These are phyloP conservation scores for Chaetomiaceae sp. DNA, from an alignment of 2,329 filamentous ascomycete genomes.

Conservation along the genomic window DNA sequence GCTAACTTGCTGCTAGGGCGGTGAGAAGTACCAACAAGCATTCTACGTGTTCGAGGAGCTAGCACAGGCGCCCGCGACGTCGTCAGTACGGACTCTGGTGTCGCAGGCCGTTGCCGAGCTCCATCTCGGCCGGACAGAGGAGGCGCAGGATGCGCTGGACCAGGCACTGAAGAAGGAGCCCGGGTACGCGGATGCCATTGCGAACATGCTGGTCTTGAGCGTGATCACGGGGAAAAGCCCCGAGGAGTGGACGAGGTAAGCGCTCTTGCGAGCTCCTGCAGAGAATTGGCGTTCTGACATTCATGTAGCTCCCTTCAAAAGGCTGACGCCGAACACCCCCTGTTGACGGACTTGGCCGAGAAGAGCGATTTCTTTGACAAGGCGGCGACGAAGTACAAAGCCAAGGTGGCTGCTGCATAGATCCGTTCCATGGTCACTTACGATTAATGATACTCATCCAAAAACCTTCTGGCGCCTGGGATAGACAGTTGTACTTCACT, in stretches of 20 bases:
- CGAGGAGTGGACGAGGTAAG: slow-evolving; percentile 56
- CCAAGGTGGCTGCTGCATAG: slow-evolving; percentile 65
- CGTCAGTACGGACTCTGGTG: slow-evolving; percentile 68
- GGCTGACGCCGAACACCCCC: slow-evolving; percentile 59
- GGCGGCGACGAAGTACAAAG: slow-evolving; percentile 77
- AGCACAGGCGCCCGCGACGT: slow-evolving; percentile 76
- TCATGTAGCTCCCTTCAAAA: slow-evolving; percentile 47
- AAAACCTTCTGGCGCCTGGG: not conserved
- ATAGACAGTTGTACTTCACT: not conserved
- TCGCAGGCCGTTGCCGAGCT: slow-evolving; percentile 88
- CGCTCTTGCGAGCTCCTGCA: slow-evolving; percentile 13
- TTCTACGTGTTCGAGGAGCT: slow-evolving; percentile 98
- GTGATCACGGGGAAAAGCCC: slow-evolving; percentile 68
- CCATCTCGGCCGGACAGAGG: slow-evolving; percentile 80
- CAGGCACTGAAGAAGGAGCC: slow-evolving; percentile 72
- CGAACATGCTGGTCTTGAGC: slow-evolving; percentile 75
- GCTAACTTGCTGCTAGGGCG: slow-evolving; percentile 53
- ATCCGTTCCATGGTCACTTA: slow-evolving; percentile 7
- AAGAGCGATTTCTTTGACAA: slow-evolving; percentile 86
- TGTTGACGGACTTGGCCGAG: slow-evolving; percentile 69
- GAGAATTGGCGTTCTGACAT: slow-evolving; percentile 18
- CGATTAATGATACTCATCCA: slow-evolving; percentile 15
- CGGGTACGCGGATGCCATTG: slow-evolving; percentile 66
- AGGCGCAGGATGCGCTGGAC: slow-evolving; percentile 79
- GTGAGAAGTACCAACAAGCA: slow-evolving; percentile 90